These are phyloP conservation scores for Citrus hindsii DNA, from an alignment of 345 rosid genomes.

Conservation along the genomic window DNA sequence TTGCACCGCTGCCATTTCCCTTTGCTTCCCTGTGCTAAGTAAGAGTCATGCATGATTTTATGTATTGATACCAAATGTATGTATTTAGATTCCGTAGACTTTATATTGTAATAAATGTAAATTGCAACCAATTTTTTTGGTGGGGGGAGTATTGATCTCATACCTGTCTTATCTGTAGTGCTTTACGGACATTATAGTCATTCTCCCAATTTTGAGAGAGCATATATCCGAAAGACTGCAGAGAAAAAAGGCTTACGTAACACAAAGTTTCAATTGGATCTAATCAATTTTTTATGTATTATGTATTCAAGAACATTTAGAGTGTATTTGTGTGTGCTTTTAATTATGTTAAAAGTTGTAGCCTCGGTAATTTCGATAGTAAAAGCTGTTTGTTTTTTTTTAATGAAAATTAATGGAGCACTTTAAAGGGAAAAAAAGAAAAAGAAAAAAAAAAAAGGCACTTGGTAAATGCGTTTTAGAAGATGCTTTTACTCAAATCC, in stretches of 20 bases:
- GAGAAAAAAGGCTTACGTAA: background rate
- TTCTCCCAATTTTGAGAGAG: constrained; percentile 38
- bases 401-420: no score
- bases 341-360: no score
- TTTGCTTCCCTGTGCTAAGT: constrained; percentile 26
- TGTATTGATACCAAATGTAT: no score
- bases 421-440: no score
- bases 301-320: background rate
- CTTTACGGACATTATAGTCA: constrained; percentile 30
- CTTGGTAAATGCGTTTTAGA: background rate
- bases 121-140: no score
- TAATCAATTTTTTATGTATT: background rate
- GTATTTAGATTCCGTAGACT: no score
- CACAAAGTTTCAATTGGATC: background rate
- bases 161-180: constrained; percentile 45
- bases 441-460: background rate
- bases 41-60: background rate
- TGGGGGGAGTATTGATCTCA: background rate
- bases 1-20: constrained; percentile 42
- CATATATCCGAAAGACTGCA: constrained; percentile 31
- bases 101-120: no score
- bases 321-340: no score
- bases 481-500: background rate
- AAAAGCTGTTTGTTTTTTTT: no score
- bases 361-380: no score